These are phyloP conservation scores for Fusarium globosum DNA, from an alignment of 2,329 filamentous ascomycete species.

Conservation along the genomic window DNA sequence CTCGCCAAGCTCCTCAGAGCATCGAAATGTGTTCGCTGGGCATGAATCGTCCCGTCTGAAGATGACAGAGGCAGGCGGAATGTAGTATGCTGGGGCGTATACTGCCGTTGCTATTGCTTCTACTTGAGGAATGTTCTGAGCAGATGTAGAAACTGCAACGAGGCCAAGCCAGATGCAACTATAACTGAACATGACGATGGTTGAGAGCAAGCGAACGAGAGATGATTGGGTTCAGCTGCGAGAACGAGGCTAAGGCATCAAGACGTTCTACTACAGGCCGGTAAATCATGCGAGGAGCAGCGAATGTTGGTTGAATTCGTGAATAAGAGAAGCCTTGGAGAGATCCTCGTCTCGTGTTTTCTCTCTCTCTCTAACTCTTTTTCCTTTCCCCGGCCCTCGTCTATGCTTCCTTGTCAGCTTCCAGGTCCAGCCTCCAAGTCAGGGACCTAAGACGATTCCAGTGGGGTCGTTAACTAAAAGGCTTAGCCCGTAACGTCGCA, in stretches of 20 bases:
- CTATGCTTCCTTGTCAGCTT: constrained; percentile 21
- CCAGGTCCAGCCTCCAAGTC: constrained; percentile 21
- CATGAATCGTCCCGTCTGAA: constrained; percentile 52
- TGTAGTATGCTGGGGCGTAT: constrained; percentile 31
- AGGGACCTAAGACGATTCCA: constrained; percentile 32
- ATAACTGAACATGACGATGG: constrained; percentile 37
- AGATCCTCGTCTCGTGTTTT: constrained; percentile 1
- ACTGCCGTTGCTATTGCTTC: constrained; percentile 32
- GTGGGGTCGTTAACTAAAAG: constrained; percentile 31
- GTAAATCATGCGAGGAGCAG: constrained; percentile 20
- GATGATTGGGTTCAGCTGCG: constrained; percentile 14
- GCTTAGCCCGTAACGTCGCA: constrained; percentile 27
- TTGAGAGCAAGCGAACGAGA: not conserved
- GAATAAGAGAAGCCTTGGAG: constrained; percentile 5
- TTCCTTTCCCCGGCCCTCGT: constrained; percentile 1
- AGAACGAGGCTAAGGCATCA: constrained; percentile 12
- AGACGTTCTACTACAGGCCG: constrained; percentile 27
- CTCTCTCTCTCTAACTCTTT: constrained; percentile 17
- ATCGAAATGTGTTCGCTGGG: constrained; percentile 62
- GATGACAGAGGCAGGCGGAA: constrained; percentile 37
- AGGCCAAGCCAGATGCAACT: constrained; percentile 39
- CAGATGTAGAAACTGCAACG: constrained; percentile 32
- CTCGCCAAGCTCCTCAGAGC: constrained; percentile 58
- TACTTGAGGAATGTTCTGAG: constrained; percentile 32
- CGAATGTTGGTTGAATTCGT: not conserved